Conservation (phyloP, 257 asterid genomes). For the Paulownia fortunei region DNA sequence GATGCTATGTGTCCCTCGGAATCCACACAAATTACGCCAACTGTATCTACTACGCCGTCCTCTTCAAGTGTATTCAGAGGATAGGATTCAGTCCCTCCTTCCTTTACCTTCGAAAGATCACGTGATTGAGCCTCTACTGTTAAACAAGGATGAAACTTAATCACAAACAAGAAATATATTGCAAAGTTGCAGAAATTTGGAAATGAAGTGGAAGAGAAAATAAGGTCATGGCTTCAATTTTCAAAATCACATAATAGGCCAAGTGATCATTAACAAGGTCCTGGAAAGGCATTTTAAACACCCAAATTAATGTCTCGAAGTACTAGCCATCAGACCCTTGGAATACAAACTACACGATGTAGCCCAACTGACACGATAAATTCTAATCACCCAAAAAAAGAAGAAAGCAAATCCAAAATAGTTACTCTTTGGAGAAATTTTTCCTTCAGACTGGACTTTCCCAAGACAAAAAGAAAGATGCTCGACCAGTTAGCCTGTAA, state of each 20-base stretch:
- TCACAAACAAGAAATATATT: slow-evolving; percentile 20
- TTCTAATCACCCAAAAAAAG: neutral
- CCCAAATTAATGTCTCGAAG: neutral
- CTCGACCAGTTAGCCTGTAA: neutral
- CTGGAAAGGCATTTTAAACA: neutral
- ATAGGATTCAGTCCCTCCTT: slow-evolving; percentile 37
- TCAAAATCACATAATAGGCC: slow-evolving; percentile 4
- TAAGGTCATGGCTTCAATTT: neutral
- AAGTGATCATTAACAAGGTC: neutral
- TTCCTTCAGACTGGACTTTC: neutral
- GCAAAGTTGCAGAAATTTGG: slow-evolving; percentile 9
- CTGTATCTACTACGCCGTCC: slow-evolving; percentile 74
- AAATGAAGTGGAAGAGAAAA: neutral
- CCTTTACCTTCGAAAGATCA: slow-evolving; percentile 37
- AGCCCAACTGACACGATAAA: neutral
- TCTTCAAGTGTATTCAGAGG: slow-evolving; percentile 46
- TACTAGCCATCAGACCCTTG: neutral
- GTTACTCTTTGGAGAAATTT: neutral
- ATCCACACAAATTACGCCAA: slow-evolving; percentile 95
- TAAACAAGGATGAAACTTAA: slow-evolving; percentile 23
- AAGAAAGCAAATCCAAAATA: neutral
- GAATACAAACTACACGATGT: neutral
- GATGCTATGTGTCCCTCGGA: slow-evolving; percentile 80
- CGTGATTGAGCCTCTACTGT: slow-evolving; percentile 45
- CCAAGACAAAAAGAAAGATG: neutral